These are phyloP conservation scores for Abortiporus biennis DNA, from an alignment of 1,284 basidiomycete species.

Conservation along the genomic window DNA sequence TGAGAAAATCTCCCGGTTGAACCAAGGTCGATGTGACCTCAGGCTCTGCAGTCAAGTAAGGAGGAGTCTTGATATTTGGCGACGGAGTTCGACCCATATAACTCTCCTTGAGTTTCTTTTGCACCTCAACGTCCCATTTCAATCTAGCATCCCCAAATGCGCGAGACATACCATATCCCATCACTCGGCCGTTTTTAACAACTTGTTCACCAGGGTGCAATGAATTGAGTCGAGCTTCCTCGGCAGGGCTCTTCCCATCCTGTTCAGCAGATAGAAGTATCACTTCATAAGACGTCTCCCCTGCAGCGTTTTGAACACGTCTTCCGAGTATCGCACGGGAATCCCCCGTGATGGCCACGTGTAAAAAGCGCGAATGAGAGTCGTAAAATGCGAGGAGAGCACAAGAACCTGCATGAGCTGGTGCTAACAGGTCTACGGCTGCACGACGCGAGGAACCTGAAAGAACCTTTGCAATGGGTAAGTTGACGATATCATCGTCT, in stretches of 20 bases:
- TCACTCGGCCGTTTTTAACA: constrained; percentile 33
- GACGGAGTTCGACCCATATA: constrained; percentile 26
- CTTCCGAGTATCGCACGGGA: constrained; percentile 57
- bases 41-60: constrained; percentile 55
- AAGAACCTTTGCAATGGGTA: constrained; percentile 17
- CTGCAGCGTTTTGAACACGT: constrained; percentile 24
- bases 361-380: constrained; percentile 31
- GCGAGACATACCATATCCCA: constrained; percentile 38
- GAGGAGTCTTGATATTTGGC: constrained; percentile 32
- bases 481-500: constrained; percentile 25
- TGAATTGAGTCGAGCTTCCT: constrained; percentile 30
- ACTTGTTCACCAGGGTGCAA: constrained; percentile 33
- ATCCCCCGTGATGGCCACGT: constrained; percentile 50
- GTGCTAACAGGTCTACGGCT: constrained; percentile 19
- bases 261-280: constrained; percentile 52
- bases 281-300: constrained; percentile 36
- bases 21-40: constrained; percentile 33
- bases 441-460: constrained; percentile 12
- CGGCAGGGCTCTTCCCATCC: constrained; percentile 34
- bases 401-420: constrained; percentile 28
- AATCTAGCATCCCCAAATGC: constrained; percentile 46
- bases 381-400: constrained; percentile 44
- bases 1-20: constrained; percentile 44
- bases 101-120: constrained; percentile 26
- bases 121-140: constrained; percentile 37